A percentile compares a stretch with the other conserved stretches of the same genome.
Conservation (phyloP, 139 green algal genomes). For the Parachlorella kessleri region DNA sequence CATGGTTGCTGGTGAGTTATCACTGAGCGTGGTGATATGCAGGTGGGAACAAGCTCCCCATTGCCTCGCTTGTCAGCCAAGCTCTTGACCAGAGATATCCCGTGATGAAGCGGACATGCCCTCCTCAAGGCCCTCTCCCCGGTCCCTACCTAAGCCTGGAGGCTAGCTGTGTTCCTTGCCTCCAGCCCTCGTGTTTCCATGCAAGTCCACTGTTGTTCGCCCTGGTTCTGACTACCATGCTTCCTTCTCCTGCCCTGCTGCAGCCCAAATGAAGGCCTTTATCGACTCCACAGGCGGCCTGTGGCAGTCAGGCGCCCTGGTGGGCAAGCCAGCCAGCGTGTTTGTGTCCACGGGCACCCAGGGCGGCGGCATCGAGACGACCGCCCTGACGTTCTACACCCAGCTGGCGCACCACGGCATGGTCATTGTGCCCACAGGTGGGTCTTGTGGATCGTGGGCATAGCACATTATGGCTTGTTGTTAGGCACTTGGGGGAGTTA, state of each 20-base stretch:
- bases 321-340: constrained; percentile 47
- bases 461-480: too few species aligned
- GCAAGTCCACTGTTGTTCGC: neutral
- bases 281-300: constrained; percentile 65
- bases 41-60: too few species aligned
- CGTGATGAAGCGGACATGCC: too few species aligned
- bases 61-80: too few species aligned
- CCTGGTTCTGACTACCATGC: too few species aligned
- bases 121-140: too few species aligned
- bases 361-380: constrained; percentile 54
- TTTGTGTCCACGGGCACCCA: constrained; percentile 55
- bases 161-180: neutral
- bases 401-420: constrained; percentile 60
- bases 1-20: too few species aligned
- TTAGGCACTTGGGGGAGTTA: too few species aligned
- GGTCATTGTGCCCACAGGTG: constrained; percentile 28
- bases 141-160: too few species aligned
- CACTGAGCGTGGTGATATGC: too few species aligned
- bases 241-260: constrained; percentile 15
- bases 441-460: too few species aligned
- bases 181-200: neutral
- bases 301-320: constrained; percentile 45
- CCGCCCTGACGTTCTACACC: constrained; percentile 45
- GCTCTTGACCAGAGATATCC: too few species aligned
- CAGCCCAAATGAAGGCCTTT: constrained; percentile 51